phyloP scores from a whole-genome alignment of 176 grass and related monocot genomes.

The Elymus sibiricus region DNA sequence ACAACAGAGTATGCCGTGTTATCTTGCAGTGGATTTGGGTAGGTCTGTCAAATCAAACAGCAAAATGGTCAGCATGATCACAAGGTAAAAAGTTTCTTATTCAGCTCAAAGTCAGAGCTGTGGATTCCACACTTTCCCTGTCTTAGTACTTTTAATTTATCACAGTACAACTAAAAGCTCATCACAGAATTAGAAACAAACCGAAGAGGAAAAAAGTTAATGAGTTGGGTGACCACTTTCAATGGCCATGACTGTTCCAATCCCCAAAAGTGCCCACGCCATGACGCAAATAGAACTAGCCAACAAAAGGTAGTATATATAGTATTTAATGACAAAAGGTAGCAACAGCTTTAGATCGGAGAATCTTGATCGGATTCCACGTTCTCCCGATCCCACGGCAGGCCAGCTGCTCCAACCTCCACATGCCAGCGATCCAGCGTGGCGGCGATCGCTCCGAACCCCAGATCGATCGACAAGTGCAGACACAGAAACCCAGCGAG shows the following conservation, averaged over 20 bases:
- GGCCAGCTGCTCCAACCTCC: neutral
- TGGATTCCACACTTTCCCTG: neutral
- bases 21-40: constrained; percentile 91
- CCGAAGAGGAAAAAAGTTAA: neutral
- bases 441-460: neutral
- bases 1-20: constrained; percentile 94
- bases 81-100: neutral
- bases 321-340: neutral
- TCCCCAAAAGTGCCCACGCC: neutral
- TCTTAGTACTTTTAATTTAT: neutral
- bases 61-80: constrained; percentile 9
- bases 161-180: neutral
- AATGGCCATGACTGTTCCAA: neutral
- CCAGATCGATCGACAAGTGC: neutral
- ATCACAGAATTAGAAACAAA: neutral
- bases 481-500: neutral
- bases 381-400: neutral
- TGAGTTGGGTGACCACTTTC: neutral
- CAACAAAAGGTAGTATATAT: neutral
- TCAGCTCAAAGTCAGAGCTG: neutral
- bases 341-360: constrained; percentile 1
- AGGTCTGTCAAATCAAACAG: constrained; percentile 50
- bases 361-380: constrained; percentile 23
- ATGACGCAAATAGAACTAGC: neutral
- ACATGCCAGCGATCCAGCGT: neutral